Base-by-base conservation (phyloP, 2,329 filamentous ascomycete species). In the Pestalotiopsis fici region DNA sequence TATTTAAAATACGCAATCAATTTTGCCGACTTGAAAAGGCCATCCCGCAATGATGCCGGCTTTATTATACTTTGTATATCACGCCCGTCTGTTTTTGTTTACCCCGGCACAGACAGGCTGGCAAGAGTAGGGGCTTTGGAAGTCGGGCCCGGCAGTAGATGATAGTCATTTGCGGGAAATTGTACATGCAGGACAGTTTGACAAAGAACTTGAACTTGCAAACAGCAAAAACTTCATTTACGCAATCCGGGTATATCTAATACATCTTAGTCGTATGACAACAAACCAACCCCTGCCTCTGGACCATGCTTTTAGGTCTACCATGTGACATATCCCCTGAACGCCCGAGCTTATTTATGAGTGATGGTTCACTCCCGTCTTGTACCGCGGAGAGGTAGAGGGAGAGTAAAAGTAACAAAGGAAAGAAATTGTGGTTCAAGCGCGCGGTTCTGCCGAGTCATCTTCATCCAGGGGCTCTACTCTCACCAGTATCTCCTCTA, bases 401-500 rank as follows among this genome's bases (percentile, higher is more conserved):
- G n/a, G n/a, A n/a, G n/a, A n/a, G n/a, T n/a, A 35, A 35, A 35
- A 6, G 11, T 35, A 35, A 11, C 7, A 35, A 35, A 35, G 31
- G 31, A 11, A 35, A 35, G 11, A 35, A 35, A 35, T 35, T 9
- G 31, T 9, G 18, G 18, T 7, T 50, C 18, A 37, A 15, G 21
- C 21, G 31, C 15, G 28, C 4, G 37, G 28, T 27, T 60, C 57
- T 31, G 73, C 71, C 0, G 62, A 37, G 25, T 89, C 88, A n/a
- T 89, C 88, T 72, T 94, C 93, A 74, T 96, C 93, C 69, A 94
- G 85, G 3, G 95, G 93, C 82, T 98, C 95, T 15, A 98, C 93
- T 66, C 96, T 84, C 43, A 98, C 94, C 25, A 99, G 83, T 27
- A 99, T 91, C 83, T 99, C 96, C 78, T 99, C 96, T 39, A 99